Base-by-base conservation (phyloP, 192 early-diverging fungal species). In the Coemansia sp. region DNA sequence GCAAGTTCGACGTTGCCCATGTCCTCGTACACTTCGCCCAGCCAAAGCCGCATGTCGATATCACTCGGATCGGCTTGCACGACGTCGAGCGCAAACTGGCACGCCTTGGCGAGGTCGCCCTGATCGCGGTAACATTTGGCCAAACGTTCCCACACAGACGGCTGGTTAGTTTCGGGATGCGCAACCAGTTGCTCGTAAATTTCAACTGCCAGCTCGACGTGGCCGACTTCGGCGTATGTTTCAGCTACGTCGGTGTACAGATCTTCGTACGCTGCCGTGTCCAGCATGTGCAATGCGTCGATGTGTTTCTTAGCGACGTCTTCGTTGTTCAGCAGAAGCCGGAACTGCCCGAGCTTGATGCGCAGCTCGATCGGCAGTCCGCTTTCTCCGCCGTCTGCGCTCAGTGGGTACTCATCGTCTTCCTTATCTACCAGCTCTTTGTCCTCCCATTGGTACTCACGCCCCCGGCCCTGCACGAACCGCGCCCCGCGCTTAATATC, bases 301-400 rank as follows among this genome's bases (percentile, higher is more conserved):
- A 77, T 59, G 46, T 82, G 80, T 19, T 8, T 14, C 68, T 86
- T 76, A 15, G 91, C 94, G 11, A 82, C 64, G n/a, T 89, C 86
- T 9, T 71, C 63, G 44, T 91, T 81, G 36, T 85, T 90, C 28
- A 94, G 56, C 68, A 84, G 76, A 31, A 97, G 47, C 26, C 94
- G 84, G 62, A 71, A 77, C 87, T 92, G 87, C 2, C 93, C 97
- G 23, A 94, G 84, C 68, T 91, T 91, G 53, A 91, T 86, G 19
- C 93, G 87, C 52, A 98, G 79, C 74, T 97, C 94, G 1, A 95
- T 68, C 0, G 95, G 95, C 26, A 97, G 72, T 44, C 65, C 65
- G 14, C 52, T 49, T 0, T 44, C 31, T 8, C 62, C 52, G 28
- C 66, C 59, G 37, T 74, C 70, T 5, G 61, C 42, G 19, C 78